Conservation (phyloP, 2,329 filamentous ascomycete species). For the Arthrobotrys musiformis region DNA sequence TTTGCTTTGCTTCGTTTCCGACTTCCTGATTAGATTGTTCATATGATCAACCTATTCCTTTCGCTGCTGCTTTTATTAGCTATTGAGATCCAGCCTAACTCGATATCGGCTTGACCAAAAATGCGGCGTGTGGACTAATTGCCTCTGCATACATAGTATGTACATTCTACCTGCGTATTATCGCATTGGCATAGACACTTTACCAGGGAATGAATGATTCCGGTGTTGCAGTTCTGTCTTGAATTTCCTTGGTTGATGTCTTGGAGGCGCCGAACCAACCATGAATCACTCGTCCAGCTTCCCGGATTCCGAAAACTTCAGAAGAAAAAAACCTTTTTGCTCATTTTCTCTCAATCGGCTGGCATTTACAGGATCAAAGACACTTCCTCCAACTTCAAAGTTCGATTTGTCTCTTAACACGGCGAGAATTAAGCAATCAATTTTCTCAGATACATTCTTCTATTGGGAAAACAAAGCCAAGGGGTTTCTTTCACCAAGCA, state of each 20-base stretch:
- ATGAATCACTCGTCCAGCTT: not conserved
- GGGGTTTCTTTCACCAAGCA: not conserved
- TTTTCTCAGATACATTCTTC: not conserved
- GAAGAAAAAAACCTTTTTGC: not conserved
- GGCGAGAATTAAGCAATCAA: not conserved
- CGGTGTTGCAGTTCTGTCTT: constrained; percentile 2
- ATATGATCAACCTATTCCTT: constrained; percentile 29
- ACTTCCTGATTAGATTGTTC: constrained; percentile 23
- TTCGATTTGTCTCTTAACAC: not conserved
- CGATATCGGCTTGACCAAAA: too few species aligned
- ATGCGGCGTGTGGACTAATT: too few species aligned
- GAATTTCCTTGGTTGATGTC: constrained; percentile 28
- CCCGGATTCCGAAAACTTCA: constrained; percentile 32
- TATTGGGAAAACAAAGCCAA: too few species aligned
- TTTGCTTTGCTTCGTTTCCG: not conserved
- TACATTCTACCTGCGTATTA: not conserved
- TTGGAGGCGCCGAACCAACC: constrained; percentile 22
- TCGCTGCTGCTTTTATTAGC: constrained; percentile 1
- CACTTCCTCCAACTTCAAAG: not conserved
- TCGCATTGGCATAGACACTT: constrained; percentile 16
- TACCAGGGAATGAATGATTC: constrained; percentile 26
- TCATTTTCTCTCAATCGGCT: not conserved
- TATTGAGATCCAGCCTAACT: not conserved
- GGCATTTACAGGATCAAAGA: not conserved
- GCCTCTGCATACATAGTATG: constrained; percentile 17